Evolutionary conservation across 495 filamentous ascomycete species (phyloP).

Genomic region (Terfezia claveryi): DNA sequence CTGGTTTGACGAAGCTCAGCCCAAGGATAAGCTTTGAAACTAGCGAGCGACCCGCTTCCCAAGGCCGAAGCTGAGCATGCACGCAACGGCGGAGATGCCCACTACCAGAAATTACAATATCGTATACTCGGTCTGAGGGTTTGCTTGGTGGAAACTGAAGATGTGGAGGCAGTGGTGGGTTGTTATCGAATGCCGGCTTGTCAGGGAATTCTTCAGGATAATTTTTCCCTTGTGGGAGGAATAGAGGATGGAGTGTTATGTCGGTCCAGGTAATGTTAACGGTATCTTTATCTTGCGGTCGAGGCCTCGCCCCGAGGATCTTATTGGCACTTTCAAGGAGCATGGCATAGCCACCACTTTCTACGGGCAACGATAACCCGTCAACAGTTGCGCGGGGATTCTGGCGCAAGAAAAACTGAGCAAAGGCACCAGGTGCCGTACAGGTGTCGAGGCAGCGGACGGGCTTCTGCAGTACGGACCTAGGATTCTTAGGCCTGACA

Average conservation of each 20-base stretch:
- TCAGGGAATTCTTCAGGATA: slow-evolving; percentile 3
- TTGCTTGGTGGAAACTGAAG: neutral
- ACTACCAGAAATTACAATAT: slow-evolving; percentile 33
- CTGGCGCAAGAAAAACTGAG: slow-evolving; percentile 2
- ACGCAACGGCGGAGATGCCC: slow-evolving; percentile 30
- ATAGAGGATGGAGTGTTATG: slow-evolving; percentile 2
- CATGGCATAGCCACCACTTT: slow-evolving; percentile 2
- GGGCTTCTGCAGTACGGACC: neutral
- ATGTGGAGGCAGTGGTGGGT: slow-evolving; percentile 1
- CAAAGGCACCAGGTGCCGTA: slow-evolving; percentile 4
- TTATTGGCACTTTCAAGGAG: neutral
- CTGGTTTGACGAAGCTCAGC: slow-evolving; percentile 24
- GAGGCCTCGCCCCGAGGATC: neutral
- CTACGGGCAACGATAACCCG: slow-evolving; percentile 3
- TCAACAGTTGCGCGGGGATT: slow-evolving; percentile 4
- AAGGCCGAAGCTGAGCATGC: slow-evolving; percentile 21
- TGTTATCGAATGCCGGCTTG: slow-evolving; percentile 1
- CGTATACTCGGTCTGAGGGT: slow-evolving; percentile 17
- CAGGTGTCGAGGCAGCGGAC: slow-evolving; percentile 3
- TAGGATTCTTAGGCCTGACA: neutral
- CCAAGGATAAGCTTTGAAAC: slow-evolving; percentile 28
- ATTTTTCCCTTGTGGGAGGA: slow-evolving; percentile 1
- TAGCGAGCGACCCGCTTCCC: slow-evolving; percentile 25
- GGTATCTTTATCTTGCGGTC: neutral
- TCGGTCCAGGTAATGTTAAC: slow-evolving; percentile 3